These are phyloP conservation scores for Nothophytophthora sp. DNA, from an alignment of 352 stramenopile genomes.

Conservation along the genomic window DNA sequence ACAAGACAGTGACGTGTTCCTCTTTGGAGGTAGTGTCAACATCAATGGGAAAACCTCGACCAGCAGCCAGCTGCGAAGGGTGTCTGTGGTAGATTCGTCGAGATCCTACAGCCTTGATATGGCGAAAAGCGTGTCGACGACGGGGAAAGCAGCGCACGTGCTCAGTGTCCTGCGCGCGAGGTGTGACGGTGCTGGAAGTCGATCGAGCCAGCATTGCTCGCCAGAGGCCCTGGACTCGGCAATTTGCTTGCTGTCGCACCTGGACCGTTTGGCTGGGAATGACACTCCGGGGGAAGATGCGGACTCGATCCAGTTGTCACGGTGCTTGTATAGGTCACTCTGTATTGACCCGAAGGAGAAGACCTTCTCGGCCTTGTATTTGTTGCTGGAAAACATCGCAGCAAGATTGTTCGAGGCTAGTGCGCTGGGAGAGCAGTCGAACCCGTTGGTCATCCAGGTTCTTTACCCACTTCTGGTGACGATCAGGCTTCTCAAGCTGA, in stretches of 20 bases:
- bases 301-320: conserved; percentile 79
- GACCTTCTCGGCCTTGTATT: conserved; percentile 64
- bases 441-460: conserved; percentile 31
- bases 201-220: conserved; percentile 46
- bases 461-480: conserved; percentile 78
- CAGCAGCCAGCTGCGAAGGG: conserved; percentile 30
- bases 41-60: conserved; percentile 20
- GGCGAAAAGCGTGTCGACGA: conserved; percentile 51
- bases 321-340: conserved; percentile 72
- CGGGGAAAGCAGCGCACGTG: conserved; percentile 53
- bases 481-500: conserved; percentile 79
- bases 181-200: conserved; percentile 24
- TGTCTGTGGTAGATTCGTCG: conserved; percentile 33
- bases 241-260: conserved; percentile 75
- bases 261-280: conserved; percentile 78
- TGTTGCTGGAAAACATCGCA: conserved; percentile 50
- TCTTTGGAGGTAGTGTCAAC: conserved; percentile 45
- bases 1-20: conserved; percentile 29
- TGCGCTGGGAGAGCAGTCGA: conserved; percentile 14
- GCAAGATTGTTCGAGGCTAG: conserved; percentile 23
- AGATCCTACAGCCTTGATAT: conserved; percentile 47
- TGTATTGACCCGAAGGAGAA: conserved; percentile 80
- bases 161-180: conserved; percentile 52
- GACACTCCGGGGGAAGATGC: conserved; percentile 73
- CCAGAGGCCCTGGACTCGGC: conserved; percentile 55